A percentile compares a stretch with the other conserved stretches of the same genome.
phyloP scores from a whole-genome alignment of 1,284 basidiomycete genomes.

The Xanthoconium separans region DNA sequence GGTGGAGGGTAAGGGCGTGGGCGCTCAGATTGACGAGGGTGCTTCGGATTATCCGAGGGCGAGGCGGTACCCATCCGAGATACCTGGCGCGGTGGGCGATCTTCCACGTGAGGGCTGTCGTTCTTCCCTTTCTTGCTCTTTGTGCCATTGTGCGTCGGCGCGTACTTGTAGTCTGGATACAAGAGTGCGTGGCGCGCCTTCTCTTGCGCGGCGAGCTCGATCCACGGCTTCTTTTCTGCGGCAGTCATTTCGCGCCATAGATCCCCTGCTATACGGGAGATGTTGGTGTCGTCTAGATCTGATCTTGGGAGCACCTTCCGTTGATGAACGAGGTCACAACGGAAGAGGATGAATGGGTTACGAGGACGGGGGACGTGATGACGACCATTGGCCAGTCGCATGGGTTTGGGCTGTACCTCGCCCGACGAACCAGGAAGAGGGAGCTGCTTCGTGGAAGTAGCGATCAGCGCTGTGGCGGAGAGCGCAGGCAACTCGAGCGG shows the following conservation, averaged over 20 bases:
- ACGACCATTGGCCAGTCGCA: conserved; percentile 20
- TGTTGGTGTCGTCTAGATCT: conserved; percentile 55
- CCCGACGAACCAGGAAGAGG: conserved; percentile 28
- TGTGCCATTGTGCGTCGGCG: conserved; percentile 26
- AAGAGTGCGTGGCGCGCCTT: conserved; percentile 44
- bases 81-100: conserved; percentile 41
- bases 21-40: conserved; percentile 15
- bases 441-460: conserved; percentile 13
- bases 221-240: conserved; percentile 48
- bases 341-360: conserved; percentile 87
- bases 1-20: conserved; percentile 22
- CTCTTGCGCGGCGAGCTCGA: conserved; percentile 47
- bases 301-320: conserved; percentile 42
- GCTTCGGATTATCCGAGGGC: conserved; percentile 1
- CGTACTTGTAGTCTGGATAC: conserved; percentile 53
- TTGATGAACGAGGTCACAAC: conserved; percentile 58
- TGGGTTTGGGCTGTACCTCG: conserved; percentile 14
- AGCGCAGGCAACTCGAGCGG: conserved; percentile 8
- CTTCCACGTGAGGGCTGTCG: conserved; percentile 4
- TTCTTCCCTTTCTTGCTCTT: conserved; percentile 26
- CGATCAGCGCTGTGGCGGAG: background rate
- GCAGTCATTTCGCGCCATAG: conserved; percentile 52
- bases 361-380: conserved; percentile 76
- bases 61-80: conserved; percentile 20
- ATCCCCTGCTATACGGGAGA: conserved; percentile 54